phyloP scores from a whole-genome alignment of 495 filamentous ascomycete genomes.

The Aspergillus wentii region DNA sequence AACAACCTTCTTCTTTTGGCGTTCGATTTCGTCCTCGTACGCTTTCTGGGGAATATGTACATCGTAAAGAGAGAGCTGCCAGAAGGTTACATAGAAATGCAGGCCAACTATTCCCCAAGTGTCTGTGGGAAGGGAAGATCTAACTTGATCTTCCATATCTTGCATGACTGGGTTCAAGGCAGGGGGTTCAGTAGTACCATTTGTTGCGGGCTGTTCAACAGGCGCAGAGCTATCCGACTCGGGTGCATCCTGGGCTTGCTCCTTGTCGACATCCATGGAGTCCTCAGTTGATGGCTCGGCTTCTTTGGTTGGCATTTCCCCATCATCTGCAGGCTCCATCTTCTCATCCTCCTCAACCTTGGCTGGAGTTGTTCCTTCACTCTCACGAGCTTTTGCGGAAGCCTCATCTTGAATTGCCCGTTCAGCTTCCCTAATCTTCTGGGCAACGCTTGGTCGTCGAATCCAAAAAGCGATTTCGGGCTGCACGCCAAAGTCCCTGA shows the following conservation, averaged over 20 bases:
- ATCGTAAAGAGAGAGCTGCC: conserved; percentile 81
- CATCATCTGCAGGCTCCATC: conserved; percentile 31
- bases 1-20: conserved; percentile 55
- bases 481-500: conserved; percentile 76
- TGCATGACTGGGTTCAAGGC: conserved; percentile 72
- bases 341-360: conserved; percentile 22
- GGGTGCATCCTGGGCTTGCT: conserved; percentile 10
- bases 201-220: conserved; percentile 4
- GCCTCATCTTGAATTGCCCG: conserved; percentile 16
- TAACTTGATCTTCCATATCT: conserved; percentile 65
- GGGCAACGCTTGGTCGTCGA: conserved; percentile 60
- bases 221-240: conserved; percentile 6
- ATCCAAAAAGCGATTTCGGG: conserved; percentile 86
- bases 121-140: conserved; percentile 52
- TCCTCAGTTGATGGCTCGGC: conserved; percentile 10
- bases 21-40: conserved; percentile 66
- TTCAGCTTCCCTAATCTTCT: conserved; percentile 48
- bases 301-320: conserved; percentile 11
- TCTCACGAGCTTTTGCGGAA: conserved; percentile 10
- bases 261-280: conserved; percentile 37
- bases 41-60: conserved; percentile 65
- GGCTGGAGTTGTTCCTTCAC: conserved; percentile 16
- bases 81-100: conserved; percentile 87
- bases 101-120: conserved; percentile 64
- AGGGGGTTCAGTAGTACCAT: conserved; percentile 17